These are phyloP conservation scores for Xerocomus tenax DNA, from an alignment of 1,284 basidiomycete species.

Conservation along the genomic window DNA sequence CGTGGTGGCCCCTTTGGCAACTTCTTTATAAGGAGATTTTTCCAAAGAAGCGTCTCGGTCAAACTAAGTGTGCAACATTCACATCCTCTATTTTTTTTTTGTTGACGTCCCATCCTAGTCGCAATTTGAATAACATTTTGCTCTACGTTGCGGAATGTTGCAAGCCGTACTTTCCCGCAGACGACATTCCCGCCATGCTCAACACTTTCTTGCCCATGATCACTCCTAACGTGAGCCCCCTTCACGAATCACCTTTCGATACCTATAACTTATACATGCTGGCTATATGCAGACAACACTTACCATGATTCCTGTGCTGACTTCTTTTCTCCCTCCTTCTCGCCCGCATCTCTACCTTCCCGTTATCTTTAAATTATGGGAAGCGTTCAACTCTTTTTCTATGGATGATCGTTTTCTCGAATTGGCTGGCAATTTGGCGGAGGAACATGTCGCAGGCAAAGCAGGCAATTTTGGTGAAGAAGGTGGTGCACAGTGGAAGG, in stretches of 20 bases:
- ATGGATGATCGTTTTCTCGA: conserved; percentile 84
- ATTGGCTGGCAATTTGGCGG: conserved; percentile 65
- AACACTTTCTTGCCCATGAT: conserved; percentile 56
- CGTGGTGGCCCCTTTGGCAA: conserved; percentile 57
- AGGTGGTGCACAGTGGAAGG: conserved; percentile 56
- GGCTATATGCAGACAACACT: conserved; percentile 43
- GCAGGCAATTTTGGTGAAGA: conserved; percentile 45
- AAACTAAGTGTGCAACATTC: conserved; percentile 40
- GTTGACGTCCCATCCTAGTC: conserved; percentile 15
- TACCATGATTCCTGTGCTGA: conserved; percentile 62
- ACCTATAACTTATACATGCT: neutral
- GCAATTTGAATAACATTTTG: conserved; percentile 29
- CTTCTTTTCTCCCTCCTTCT: conserved; percentile 68
- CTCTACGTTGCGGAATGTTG: conserved; percentile 71
- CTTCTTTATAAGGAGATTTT: conserved; percentile 55
- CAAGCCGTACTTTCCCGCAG: conserved; percentile 85
- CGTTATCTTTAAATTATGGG: conserved; percentile 73
- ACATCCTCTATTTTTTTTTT: conserved; percentile 23
- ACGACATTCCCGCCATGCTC: conserved; percentile 86
- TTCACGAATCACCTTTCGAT: neutral
- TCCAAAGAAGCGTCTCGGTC: conserved; percentile 42
- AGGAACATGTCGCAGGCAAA: conserved; percentile 67
- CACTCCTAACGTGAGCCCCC: conserved; percentile 22
- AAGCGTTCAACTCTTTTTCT: conserved; percentile 72
- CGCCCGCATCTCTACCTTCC: conserved; percentile 65